Conservation (phyloP, 306 rosid species). For the Cucumis cinereus region DNA sequence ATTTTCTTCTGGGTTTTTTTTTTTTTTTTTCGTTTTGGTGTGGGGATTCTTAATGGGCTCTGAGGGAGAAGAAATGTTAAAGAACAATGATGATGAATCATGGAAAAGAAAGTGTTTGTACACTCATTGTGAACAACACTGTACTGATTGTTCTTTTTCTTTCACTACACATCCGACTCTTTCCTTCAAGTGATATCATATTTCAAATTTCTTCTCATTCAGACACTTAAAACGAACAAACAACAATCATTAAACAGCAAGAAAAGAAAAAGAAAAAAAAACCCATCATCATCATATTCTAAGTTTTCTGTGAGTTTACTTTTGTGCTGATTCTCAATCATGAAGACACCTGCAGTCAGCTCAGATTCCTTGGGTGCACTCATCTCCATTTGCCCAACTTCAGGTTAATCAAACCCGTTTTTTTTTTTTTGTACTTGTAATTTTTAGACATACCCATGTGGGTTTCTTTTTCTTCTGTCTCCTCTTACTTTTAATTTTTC, state of each 20-base stretch:
- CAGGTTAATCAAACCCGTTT: conserved; percentile 23
- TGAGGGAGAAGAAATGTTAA: background rate
- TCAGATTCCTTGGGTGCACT: conserved; percentile 30
- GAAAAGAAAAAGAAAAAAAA: too few species aligned
- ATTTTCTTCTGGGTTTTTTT: background rate
- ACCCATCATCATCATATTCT: background rate
- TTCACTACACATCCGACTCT: background rate
- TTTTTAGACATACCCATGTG: conserved; percentile 3
- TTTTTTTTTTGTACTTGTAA: background rate
- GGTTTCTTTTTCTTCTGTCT: background rate
- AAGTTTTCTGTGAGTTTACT: background rate
- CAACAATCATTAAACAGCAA: too few species aligned
- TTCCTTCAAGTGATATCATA: background rate
- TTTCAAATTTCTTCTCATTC: background rate
- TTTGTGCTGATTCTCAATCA: conserved; percentile 6
- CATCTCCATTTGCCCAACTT: conserved; percentile 30
- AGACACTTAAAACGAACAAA: too few species aligned
- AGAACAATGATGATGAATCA: conserved; percentile 1
- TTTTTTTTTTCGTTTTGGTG: too few species aligned
- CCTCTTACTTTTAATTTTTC: background rate
- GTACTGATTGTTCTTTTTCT: background rate
- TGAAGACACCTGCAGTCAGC: conserved; percentile 32
- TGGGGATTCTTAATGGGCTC: background rate
- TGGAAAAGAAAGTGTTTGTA: background rate
- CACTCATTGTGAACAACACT: background rate